phyloP scores from a whole-genome alignment of 2,329 filamentous ascomycete genomes.

The Kalaharituber pfeilii region DNA sequence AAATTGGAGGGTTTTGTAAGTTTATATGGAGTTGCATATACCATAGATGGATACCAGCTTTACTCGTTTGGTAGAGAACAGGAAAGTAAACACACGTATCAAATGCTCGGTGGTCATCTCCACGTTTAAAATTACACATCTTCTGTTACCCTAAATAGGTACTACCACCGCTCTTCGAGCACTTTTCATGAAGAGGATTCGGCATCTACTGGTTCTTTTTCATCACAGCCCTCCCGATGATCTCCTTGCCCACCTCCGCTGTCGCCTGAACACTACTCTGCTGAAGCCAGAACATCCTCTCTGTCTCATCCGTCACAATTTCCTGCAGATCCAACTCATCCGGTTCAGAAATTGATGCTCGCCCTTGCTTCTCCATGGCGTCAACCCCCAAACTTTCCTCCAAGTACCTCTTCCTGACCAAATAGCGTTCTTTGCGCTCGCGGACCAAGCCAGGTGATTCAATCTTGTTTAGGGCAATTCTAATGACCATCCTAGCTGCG shows the following conservation, averaged over 20 bases:
- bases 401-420: conserved; percentile 62
- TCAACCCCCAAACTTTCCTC: conserved; percentile 51
- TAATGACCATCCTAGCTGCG: conserved; percentile 53
- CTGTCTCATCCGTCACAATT: conserved; percentile 10
- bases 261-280: neutral
- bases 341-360: neutral
- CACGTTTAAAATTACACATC: too few relatives aligned
- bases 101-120: too few relatives aligned
- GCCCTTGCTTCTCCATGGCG: conserved; percentile 28
- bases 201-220: neutral
- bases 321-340: conserved; percentile 1
- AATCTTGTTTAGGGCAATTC: conserved; percentile 56
- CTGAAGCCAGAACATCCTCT: neutral
- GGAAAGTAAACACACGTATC: too few relatives aligned
- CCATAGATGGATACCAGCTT: too few relatives aligned
- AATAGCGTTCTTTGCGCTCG: conserved; percentile 63
- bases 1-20: too few relatives aligned
- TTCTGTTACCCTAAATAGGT: too few relatives aligned
- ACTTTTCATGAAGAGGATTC: too few relatives aligned
- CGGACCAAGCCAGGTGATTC: conserved; percentile 76
- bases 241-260: neutral
- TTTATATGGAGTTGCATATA: too few relatives aligned
- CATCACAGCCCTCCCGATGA: neutral
- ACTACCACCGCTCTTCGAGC: too few relatives aligned
- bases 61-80: too few relatives aligned